These are phyloP conservation scores for Podila epigama DNA, from an alignment of 192 early-diverging fungal genomes.

Conservation along the genomic window DNA sequence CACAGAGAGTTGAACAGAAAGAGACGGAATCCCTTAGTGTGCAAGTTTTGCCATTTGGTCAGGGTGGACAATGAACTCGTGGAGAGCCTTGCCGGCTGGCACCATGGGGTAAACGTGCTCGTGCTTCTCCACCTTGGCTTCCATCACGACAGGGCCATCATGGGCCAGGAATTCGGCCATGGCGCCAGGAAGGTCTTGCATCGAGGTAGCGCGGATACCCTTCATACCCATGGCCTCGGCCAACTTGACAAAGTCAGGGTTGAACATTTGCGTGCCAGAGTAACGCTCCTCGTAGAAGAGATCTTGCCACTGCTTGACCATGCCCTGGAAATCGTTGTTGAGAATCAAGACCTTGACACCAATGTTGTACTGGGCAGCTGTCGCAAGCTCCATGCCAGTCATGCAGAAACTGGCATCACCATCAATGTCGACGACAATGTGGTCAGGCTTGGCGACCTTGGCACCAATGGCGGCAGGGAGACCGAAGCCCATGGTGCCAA, in stretches of 20 bases:
- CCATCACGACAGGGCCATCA: conserved; percentile 90
- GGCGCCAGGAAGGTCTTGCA: conserved; percentile 82
- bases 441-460: conserved; percentile 92
- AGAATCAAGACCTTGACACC: conserved; percentile 95
- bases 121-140: conserved; percentile 87
- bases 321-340: conserved; percentile 99
- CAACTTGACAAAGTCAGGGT: conserved; percentile 98
- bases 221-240: conserved; percentile 94
- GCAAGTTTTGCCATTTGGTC: conserved; percentile 19
- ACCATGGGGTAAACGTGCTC: conserved; percentile 99
- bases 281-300: conserved; percentile 98
- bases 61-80: conserved; percentile 84
- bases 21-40: conserved; percentile 26
- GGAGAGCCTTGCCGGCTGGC: conserved; percentile 90
- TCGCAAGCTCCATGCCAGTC: conserved; percentile 98
- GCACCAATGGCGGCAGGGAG: conserved; percentile 96
- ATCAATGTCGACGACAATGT: conserved; percentile 98
- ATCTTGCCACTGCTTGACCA: conserved; percentile 96
- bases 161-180: conserved; percentile 92
- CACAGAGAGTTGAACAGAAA: no score
- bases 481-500: conserved; percentile 99
- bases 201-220: conserved; percentile 84
- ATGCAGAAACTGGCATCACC: conserved; percentile 99
- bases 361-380: conserved; percentile 97
- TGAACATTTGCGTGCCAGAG: conserved; percentile 92